Evolutionary conservation across 2,329 filamentous ascomycete species (phyloP).

Genomic region (Fusarium buharicum): DNA sequence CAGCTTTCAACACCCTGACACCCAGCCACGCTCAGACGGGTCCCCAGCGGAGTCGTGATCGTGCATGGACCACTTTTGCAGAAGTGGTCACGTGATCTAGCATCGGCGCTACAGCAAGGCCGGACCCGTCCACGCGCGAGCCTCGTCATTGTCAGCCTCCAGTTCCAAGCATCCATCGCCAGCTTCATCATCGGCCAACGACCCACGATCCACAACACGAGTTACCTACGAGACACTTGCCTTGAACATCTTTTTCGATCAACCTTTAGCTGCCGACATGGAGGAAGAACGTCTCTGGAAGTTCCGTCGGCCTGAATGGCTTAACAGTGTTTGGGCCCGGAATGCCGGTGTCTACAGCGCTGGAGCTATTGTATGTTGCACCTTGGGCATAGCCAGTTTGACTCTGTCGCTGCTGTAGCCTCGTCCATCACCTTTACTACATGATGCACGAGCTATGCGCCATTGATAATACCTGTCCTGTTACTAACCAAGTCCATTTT

Average conservation of each 20-base stretch:
- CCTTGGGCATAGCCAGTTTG: neutral
- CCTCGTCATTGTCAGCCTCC: constrained; percentile 46
- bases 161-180: constrained; percentile 31
- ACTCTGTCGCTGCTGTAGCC: neutral
- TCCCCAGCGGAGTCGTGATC: constrained; percentile 1
- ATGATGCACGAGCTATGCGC: neutral
- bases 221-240: neutral
- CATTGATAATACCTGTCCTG: no score
- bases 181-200: constrained; percentile 25
- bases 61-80: neutral
- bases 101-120: constrained; percentile 28
- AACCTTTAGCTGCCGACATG: constrained; percentile 53
- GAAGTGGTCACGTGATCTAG: constrained; percentile 27
- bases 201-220: constrained; percentile 3
- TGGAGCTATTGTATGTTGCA: constrained; percentile 67
- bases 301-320: constrained; percentile 73
- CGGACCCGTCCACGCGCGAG: constrained; percentile 29
- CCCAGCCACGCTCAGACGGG: constrained; percentile 27
- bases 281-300: constrained; percentile 75
- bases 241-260: neutral
- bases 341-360: constrained; percentile 71
- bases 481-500: constrained; percentile 26
- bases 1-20: constrained; percentile 18
- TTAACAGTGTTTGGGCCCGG: constrained; percentile 71
- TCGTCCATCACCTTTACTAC: neutral